These are phyloP conservation scores for Pisolithus albus DNA, from an alignment of 768 basidiomycete species.

Conservation along the genomic window DNA sequence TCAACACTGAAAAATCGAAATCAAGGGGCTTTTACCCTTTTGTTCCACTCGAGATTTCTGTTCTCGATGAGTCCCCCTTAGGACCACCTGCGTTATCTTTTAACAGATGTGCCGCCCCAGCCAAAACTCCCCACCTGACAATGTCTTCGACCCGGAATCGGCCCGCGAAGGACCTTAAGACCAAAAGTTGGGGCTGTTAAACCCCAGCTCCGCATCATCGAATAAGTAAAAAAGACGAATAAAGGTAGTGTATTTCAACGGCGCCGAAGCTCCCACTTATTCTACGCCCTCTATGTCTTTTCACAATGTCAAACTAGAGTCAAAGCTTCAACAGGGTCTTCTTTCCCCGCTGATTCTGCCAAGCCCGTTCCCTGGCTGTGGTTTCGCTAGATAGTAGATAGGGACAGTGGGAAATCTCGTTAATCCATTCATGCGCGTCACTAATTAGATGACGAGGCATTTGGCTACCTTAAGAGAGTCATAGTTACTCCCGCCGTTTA, in stretches of 20 bases:
- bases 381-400: too few relatives aligned
- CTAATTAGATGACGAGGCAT: too few relatives aligned
- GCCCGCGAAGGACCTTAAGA: slow-evolving; percentile 61
- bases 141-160: slow-evolving; percentile 66
- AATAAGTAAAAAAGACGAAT: slow-evolving; percentile 79
- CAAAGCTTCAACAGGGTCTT: slow-evolving; percentile 83
- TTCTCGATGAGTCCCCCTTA: slow-evolving; percentile 74
- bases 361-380: too few relatives aligned
- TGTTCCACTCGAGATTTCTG: slow-evolving; percentile 69
- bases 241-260: slow-evolving; percentile 79
- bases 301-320: slow-evolving; percentile 70
- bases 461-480: too few relatives aligned
- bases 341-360: slow-evolving; percentile 52
- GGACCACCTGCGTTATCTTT: slow-evolving; percentile 77
- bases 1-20: too few relatives aligned
- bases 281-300: slow-evolving; percentile 51
- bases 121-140: slow-evolving; percentile 80
- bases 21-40: neutral
- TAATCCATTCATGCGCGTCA: too few relatives aligned
- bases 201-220: slow-evolving; percentile 66
- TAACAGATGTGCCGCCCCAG: slow-evolving; percentile 77
- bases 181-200: slow-evolving; percentile 63
- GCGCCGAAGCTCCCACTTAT: slow-evolving; percentile 70
- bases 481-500: too few relatives aligned
- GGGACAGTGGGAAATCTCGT: too few relatives aligned